These are phyloP conservation scores for Entomortierella beljakovae DNA, from an alignment of 192 early-diverging fungal species.

Conservation along the genomic window DNA sequence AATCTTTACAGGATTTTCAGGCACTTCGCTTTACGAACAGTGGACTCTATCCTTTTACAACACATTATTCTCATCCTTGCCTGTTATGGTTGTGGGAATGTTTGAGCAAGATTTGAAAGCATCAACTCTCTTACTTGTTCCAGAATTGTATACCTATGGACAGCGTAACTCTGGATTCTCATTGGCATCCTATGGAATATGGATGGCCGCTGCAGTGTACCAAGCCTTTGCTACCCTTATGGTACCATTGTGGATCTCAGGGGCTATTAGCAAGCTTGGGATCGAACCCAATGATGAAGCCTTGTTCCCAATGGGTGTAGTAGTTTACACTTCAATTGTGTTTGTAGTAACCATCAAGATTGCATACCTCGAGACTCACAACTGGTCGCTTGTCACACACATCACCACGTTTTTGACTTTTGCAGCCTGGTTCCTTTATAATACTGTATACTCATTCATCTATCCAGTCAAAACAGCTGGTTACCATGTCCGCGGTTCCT, in stretches of 20 bases:
- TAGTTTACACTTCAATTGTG: constrained; percentile 70
- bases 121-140: constrained; percentile 70
- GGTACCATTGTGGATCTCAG: constrained; percentile 64
- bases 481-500: constrained; percentile 69
- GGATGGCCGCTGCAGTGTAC: constrained; percentile 66
- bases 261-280: constrained; percentile 50
- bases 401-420: constrained; percentile 66
- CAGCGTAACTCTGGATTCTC: constrained; percentile 67
- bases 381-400: constrained; percentile 71
- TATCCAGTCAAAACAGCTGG: constrained; percentile 63
- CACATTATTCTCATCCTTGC: constrained; percentile 84
- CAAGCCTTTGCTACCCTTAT: constrained; percentile 64
- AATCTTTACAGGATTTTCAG: constrained; percentile 80
- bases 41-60: constrained; percentile 88
- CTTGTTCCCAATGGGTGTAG: constrained; percentile 66
- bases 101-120: constrained; percentile 86
- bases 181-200: constrained; percentile 60
- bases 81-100: constrained; percentile 82
- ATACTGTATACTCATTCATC: constrained; percentile 69
- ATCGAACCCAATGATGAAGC: constrained; percentile 61
- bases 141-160: constrained; percentile 79
- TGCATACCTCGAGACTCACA: constrained; percentile 75
- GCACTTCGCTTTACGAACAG: constrained; percentile 78
- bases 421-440: constrained; percentile 71
- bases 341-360: constrained; percentile 78